Evolutionary conservation across 2,329 filamentous ascomycete species (phyloP).

Genomic region (Celoporthe dispersa): DNA sequence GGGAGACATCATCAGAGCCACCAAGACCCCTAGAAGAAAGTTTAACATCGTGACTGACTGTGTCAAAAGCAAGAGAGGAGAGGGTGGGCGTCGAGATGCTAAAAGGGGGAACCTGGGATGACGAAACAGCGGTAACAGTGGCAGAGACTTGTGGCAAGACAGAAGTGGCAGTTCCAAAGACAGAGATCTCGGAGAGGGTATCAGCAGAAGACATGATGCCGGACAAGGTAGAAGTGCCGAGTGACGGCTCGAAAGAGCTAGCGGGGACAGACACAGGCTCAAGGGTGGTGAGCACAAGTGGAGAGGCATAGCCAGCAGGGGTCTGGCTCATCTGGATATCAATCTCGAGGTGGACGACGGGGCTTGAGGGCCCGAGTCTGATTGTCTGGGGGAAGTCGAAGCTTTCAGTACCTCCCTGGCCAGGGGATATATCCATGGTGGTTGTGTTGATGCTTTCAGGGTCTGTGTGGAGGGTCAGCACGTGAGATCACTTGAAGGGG

Average conservation of each 20-base stretch:
- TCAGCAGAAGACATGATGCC: constrained; percentile 1
- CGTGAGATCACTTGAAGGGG: background rate
- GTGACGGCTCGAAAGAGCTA: constrained; percentile 1
- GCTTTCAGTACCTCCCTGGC: constrained; percentile 8
- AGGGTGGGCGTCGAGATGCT: background rate
- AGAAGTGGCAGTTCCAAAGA: constrained; percentile 11
- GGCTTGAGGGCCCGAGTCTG: constrained; percentile 6
- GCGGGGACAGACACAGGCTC: constrained; percentile 6
- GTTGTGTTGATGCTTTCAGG: background rate
- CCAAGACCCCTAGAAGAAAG: constrained; percentile 16
- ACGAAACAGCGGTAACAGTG: constrained; percentile 16
- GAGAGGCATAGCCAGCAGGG: background rate
- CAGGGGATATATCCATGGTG: constrained; percentile 6
- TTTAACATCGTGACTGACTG: constrained; percentile 14
- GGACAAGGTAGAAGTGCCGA: background rate
- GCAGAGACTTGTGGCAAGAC: constrained; percentile 13
- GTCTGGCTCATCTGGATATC: constrained; percentile 23
- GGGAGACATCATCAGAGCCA: constrained; percentile 16
- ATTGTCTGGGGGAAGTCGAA: constrained; percentile 21
- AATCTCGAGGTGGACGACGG: constrained; percentile 26
- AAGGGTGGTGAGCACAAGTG: constrained; percentile 9
- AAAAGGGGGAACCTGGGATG: constrained; percentile 15
- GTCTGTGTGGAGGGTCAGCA: constrained; percentile 1
- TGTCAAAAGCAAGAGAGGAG: background rate
- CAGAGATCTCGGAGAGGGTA: constrained; percentile 7